phyloP scores from a whole-genome alignment of 768 basidiomycete species.

The Rhizopogon vinicolor region DNA sequence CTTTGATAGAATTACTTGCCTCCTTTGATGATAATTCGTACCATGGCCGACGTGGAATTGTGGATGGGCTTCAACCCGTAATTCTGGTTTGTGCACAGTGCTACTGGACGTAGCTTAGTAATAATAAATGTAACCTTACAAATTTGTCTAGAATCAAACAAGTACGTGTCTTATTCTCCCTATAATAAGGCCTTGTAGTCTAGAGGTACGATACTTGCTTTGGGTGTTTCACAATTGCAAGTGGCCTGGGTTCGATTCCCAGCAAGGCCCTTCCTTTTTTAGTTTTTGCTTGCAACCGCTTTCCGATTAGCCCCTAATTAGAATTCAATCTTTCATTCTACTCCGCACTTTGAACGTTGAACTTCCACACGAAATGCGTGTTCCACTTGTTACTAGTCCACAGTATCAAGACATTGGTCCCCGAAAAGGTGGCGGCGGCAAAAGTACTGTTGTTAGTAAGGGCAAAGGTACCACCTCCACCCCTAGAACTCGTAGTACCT shows the following conservation, averaged over 20 bases:
- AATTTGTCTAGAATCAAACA: too few relatives aligned
- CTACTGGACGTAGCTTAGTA: neutral
- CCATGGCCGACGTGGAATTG: conserved; percentile 41
- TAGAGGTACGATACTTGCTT: conserved; percentile 37
- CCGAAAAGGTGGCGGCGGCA: conserved; percentile 29
- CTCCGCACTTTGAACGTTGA: too few relatives aligned
- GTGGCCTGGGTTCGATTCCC: conserved; percentile 20
- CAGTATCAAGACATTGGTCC: conserved; percentile 9
- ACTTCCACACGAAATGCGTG: conserved; percentile 11
- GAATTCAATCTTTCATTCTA: too few relatives aligned
- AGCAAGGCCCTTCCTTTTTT: conserved; percentile 14
- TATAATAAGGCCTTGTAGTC: conserved; percentile 24
- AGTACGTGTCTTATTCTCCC: too few relatives aligned
- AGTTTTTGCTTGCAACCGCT: neutral
- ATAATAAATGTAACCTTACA: too few relatives aligned
- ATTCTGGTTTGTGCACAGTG: neutral
- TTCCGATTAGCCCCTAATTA: too few relatives aligned
- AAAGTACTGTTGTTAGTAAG: neutral
- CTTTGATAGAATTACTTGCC: conserved; percentile 37
- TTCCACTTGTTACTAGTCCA: conserved; percentile 12
- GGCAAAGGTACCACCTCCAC: too few relatives aligned
- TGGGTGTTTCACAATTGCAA: conserved; percentile 19
- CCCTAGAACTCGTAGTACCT: too few relatives aligned
- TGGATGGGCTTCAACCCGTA: neutral
- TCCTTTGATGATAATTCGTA: conserved; percentile 90